phyloP scores from a whole-genome alignment of 495 filamentous ascomycete species.

The Hypoxylon perforatum region DNA sequence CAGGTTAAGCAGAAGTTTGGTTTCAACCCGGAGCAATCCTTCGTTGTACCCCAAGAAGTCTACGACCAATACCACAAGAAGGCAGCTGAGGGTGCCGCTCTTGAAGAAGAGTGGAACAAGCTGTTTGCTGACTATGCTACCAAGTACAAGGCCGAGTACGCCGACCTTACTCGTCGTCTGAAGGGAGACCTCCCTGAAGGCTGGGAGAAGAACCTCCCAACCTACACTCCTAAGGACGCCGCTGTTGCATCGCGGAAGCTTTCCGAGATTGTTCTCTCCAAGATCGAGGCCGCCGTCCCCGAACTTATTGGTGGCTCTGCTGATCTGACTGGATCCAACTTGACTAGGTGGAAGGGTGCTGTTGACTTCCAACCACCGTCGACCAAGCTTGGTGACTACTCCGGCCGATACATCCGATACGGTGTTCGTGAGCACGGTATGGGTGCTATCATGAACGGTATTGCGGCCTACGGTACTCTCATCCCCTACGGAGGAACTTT shows the following conservation, averaged over 20 bases:
- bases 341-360: slow-evolving; percentile 97
- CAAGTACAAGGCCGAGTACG: slow-evolving; percentile 78
- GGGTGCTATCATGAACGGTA: slow-evolving; percentile 98
- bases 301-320: slow-evolving; percentile 96
- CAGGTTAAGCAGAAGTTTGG: slow-evolving; percentile 93
- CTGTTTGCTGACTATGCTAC: slow-evolving; percentile 86
- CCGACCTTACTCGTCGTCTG: slow-evolving; percentile 84
- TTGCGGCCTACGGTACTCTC: slow-evolving; percentile 93
- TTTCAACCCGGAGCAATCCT: slow-evolving; percentile 93
- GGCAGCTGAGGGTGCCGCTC: slow-evolving; percentile 83
- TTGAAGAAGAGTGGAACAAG: slow-evolving; percentile 95
- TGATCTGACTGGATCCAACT: slow-evolving; percentile 97
- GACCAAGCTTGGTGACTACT: slow-evolving; percentile 84
- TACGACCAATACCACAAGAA: slow-evolving; percentile 90
- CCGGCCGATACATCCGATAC: slow-evolving; percentile 94
- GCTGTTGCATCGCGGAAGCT: slow-evolving; percentile 93
- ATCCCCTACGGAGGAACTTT: slow-evolving; percentile 96
- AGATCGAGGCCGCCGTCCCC: slow-evolving; percentile 83
- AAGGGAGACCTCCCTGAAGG: slow-evolving; percentile 89
- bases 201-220: slow-evolving; percentile 94
- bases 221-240: slow-evolving; percentile 87
- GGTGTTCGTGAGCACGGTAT: slow-evolving; percentile 98
- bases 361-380: slow-evolving; percentile 96
- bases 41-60: slow-evolving; percentile 93
- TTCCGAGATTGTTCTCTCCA: slow-evolving; percentile 91